Base-by-base conservation (phyloP, 179 eudicot genomes). In the Amaranthus tricolor region DNA sequence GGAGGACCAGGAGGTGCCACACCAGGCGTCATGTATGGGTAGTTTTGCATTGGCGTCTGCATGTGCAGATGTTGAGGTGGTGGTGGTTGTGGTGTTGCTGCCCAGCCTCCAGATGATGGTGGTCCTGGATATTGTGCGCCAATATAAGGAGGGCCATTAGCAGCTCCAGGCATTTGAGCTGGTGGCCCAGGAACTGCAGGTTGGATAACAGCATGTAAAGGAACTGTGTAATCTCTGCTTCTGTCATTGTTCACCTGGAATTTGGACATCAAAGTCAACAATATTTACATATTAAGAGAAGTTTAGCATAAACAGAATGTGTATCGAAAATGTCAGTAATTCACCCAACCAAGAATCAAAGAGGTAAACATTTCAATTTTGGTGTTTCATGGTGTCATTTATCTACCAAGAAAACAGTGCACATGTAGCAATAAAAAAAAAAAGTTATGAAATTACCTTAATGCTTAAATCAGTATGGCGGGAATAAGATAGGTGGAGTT, bases 401-500 rank as follows among this genome's bases (percentile, higher is more conserved):
- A 48, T 15, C 52, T 8, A 10, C 55, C 14, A 66, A 45, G 13
- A 66, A 48, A 43, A 31, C 40, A 31, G 40, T 1, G 76, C 13
- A 69, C 43, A 70, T 49, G 60, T 15, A 77, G 51, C 9, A 66
- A n/a, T 21, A 15, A 24, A n/a, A 60, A 44, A 12, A 53, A 73
- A 65, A 43, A 40, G 50, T 53, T 6, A 24, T 69, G 15, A 53
- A 73, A 20, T 73, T 83, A 95, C 99, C 96, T 95, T 95, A 70
- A 95, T 95, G 77, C 99, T 93, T 64, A 95, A 87, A 86, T 95
- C 97, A 78, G 92, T 90, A 74, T 95, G 99, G 47, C 97, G 95
- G 40, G 99, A 95, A 86, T 93, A 95, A 14, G 99, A 89, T 66
- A 95, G 80, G 67, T 93, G 99, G 72, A 95, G 99, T 84, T 89